A percentile compares a stretch with the other conserved stretches of the same genome.
Conservation (phyloP, 805 yeast genomes). For the Allodekkera sacchari region DNA sequence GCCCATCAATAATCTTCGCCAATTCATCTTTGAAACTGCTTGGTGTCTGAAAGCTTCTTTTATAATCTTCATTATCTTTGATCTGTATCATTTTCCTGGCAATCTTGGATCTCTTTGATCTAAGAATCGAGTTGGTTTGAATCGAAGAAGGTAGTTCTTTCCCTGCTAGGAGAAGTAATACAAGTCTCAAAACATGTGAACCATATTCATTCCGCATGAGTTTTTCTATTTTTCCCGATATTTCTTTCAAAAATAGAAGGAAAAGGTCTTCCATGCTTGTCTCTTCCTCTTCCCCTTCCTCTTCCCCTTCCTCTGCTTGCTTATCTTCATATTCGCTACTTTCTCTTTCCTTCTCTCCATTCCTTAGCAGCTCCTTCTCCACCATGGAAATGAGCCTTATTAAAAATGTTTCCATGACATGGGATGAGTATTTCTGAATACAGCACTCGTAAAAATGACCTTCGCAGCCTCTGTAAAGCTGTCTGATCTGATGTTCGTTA, state of each 20-base stretch:
- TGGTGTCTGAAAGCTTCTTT: conserved; percentile 62
- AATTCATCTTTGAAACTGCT: conserved; percentile 56
- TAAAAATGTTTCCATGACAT: conserved; percentile 80
- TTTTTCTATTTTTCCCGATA: conserved; percentile 46
- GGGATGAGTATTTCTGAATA: conserved; percentile 87
- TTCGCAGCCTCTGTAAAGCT: conserved; percentile 54
- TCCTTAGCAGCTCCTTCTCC: conserved; percentile 60
- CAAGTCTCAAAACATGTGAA: conserved; percentile 74
- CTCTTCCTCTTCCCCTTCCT: conserved; percentile 29
- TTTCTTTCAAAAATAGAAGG: conserved; percentile 55
- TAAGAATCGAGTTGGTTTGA: conserved; percentile 57
- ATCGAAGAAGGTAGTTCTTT: conserved; percentile 69
- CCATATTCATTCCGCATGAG: conserved; percentile 76
- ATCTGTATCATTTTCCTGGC: conserved; percentile 93
- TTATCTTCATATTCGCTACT: conserved; percentile 20
- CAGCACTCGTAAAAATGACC: conserved; percentile 74
- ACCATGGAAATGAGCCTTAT: conserved; percentile 66
- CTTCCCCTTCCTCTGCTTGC: conserved; percentile 26
- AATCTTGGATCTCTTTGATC: conserved; percentile 77
- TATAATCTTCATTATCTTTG: conserved; percentile 66
- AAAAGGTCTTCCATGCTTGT: conserved; percentile 62
- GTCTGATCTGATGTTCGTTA: conserved; percentile 54
- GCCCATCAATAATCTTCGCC: conserved; percentile 35
- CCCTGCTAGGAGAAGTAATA: conserved; percentile 68
- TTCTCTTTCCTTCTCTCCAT: conserved; percentile 30